These are phyloP conservation scores for Coniochaeta pulveracea DNA, from an alignment of 2,329 filamentous ascomycete species.

Conservation along the genomic window DNA sequence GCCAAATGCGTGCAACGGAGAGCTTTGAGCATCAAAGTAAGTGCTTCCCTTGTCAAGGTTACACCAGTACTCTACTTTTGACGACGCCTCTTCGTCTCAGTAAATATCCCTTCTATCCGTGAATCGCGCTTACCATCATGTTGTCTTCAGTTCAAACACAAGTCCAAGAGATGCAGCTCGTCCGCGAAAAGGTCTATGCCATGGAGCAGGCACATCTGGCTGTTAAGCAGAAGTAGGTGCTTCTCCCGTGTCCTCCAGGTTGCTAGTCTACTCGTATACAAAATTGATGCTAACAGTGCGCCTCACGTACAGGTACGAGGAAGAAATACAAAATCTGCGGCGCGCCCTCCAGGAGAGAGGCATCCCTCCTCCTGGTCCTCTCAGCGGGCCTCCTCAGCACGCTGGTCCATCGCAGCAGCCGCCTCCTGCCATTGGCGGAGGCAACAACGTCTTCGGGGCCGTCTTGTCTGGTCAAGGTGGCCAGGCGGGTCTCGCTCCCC, in stretches of 20 bases:
- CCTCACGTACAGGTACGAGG: constrained; percentile 80
- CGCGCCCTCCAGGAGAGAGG: constrained; percentile 76
- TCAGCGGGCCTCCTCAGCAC: constrained; percentile 62
- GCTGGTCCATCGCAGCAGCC: constrained; percentile 72
- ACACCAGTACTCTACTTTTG: background rate
- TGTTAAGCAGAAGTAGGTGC: constrained; percentile 79
- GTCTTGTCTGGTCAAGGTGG: constrained; percentile 86
- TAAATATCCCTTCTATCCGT: no score
- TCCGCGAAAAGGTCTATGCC: constrained; percentile 84
- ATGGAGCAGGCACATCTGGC: constrained; percentile 83
- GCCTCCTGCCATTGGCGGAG: constrained; percentile 80
- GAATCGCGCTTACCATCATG: no score
- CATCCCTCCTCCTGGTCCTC: constrained; percentile 41
- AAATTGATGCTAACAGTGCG: constrained; percentile 7
- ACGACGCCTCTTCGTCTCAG: background rate
- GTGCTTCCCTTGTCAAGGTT: no score
- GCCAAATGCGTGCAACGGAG: constrained; percentile 66
- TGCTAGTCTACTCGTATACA: constrained; percentile 4
- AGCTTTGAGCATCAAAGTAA: constrained; percentile 91
- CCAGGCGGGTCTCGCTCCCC: constrained; percentile 75
- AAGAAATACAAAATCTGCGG: constrained; percentile 75
- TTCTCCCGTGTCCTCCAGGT: constrained; percentile 8
- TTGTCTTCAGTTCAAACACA: constrained; percentile 72
- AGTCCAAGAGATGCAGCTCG: constrained; percentile 89
- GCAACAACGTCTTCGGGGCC: constrained; percentile 85